Evolutionary conservation across 208 protist species (phyloP), one percentile per base, ranked within the genome.

Genomic region (Angomonas ambiguus): DNA sequence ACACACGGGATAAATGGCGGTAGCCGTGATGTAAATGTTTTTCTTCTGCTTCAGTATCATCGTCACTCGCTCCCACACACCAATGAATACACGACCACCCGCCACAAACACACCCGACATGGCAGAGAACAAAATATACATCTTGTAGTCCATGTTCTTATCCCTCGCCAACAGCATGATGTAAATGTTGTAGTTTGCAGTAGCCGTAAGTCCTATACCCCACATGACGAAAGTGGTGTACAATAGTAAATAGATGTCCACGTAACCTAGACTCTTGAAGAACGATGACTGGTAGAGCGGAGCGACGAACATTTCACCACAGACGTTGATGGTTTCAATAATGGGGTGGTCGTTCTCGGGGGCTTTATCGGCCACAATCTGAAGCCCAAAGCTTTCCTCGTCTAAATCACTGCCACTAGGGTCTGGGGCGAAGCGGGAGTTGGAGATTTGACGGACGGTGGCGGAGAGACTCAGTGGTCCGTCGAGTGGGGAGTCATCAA

Each of bases 211-310:
- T 4, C 81, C 81, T 11, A 82, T 56, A 45, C 77, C 81, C 81
- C 81, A 87, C 13, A 87, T 70, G 5, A 71, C 65, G 56, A 86
- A 42, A 13, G 73, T 80, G 2, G 76, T 82, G 60, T 69, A 86
- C 24, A 68, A 69, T 38, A 82, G 72, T 13, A 87, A 20, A 72
- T 77, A 87, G 20, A 83, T 58, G 63, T 83, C 74, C 32, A 83
- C 49, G 38, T 82, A 83, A n/a, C 72, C 78, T 48, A 87, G 66
- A 56, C 74, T 80, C 27, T 76, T 32, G 16, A 67, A 59, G 48
- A 87, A 87, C 32, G 77, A 72, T 25, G 70, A 74, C 35, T 77
- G 69, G 69, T 87, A 82, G 42, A 86, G 67, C 34, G 80, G 80
- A 20, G 71, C 68, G 11, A 86, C 72, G 68, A 80, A 86, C 4